Evolutionary conservation across 306 rosid genomes (phyloP).

Genomic region (Cicer chorassanicum): DNA sequence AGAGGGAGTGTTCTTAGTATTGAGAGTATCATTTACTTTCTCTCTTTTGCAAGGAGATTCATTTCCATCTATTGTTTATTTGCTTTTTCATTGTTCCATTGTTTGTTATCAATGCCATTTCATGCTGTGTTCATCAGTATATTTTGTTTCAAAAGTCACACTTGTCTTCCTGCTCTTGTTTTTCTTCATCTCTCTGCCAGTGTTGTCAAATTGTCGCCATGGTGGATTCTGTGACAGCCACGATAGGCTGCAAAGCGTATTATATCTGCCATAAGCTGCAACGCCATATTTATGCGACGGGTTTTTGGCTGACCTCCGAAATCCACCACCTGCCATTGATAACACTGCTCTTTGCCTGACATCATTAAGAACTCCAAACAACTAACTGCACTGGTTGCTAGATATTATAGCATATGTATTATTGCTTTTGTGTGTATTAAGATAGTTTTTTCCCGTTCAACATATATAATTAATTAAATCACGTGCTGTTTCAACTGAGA

Average conservation of each 20-base stretch:
- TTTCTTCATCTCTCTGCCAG: conserved; percentile 4
- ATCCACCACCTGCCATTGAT: neutral
- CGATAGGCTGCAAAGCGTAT: too few relatives aligned
- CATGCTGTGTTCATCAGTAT: too few relatives aligned
- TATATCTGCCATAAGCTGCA: neutral
- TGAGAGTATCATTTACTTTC: too few relatives aligned
- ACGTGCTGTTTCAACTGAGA: conserved; percentile 5
- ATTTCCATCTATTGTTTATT: too few relatives aligned
- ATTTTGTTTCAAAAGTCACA: conserved; percentile 22
- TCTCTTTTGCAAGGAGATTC: too few relatives aligned
- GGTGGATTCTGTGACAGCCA: neutral
- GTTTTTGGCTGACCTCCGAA: neutral
- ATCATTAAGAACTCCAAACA: conserved; percentile 3
- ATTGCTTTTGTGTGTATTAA: neutral
- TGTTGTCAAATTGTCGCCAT: neutral
- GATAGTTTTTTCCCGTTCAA: neutral
- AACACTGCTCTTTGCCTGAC: conserved; percentile 21
- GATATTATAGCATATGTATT: conserved; percentile 2
- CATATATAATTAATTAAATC: neutral
- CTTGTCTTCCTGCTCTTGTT: neutral
- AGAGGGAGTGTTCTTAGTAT: too few relatives aligned
- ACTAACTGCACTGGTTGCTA: conserved; percentile 15
- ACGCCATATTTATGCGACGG: neutral
- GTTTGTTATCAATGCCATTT: too few relatives aligned
- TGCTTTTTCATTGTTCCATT: too few relatives aligned